Conservation (phyloP, 352 stramenopile species). For the Phytophthora colocasiae region DNA sequence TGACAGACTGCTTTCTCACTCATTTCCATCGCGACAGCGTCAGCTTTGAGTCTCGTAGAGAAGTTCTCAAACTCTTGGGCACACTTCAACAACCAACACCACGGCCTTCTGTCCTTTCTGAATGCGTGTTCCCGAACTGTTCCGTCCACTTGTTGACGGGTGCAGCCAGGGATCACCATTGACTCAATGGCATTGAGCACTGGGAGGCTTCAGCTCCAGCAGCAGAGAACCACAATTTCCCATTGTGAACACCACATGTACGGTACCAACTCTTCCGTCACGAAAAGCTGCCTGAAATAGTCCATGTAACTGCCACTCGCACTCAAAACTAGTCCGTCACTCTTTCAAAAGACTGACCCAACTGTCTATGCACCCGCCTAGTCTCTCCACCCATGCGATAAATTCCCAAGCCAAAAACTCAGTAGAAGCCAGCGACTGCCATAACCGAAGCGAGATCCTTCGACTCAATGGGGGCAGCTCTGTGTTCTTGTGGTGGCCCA, state of each 20-base stretch:
- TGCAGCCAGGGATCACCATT: too few species aligned
- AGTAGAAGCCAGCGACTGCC: conserved; percentile 5
- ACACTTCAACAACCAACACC: not conserved
- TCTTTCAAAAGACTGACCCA: too few species aligned
- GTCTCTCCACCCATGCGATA: conserved; percentile 1
- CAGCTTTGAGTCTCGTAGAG: too few species aligned
- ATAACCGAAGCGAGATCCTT: conserved; percentile 37
- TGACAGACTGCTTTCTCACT: not conserved
- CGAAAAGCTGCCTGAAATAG: not conserved
- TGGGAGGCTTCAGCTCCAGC: too few species aligned
- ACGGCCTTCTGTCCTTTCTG: conserved; percentile 18
- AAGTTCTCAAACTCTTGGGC: too few species aligned
- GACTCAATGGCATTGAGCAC: too few species aligned
- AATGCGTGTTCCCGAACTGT: conserved; percentile 29
- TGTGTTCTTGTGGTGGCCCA: conserved; percentile 57
- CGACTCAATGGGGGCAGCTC: conserved; percentile 51
- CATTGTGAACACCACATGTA: too few species aligned
- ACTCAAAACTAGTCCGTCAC: not conserved
- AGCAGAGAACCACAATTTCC: too few species aligned
- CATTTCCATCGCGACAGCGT: too few species aligned
- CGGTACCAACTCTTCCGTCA: not conserved
- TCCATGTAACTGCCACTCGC: conserved; percentile 2
- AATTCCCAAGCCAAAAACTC: conserved; percentile 14
- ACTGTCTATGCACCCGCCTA: conserved; percentile 2
- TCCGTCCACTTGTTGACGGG: conserved; percentile 16